Evolutionary conservation across 1,284 basidiomycete species (phyloP).

Genomic region (Apiotrichum laibachii): DNA sequence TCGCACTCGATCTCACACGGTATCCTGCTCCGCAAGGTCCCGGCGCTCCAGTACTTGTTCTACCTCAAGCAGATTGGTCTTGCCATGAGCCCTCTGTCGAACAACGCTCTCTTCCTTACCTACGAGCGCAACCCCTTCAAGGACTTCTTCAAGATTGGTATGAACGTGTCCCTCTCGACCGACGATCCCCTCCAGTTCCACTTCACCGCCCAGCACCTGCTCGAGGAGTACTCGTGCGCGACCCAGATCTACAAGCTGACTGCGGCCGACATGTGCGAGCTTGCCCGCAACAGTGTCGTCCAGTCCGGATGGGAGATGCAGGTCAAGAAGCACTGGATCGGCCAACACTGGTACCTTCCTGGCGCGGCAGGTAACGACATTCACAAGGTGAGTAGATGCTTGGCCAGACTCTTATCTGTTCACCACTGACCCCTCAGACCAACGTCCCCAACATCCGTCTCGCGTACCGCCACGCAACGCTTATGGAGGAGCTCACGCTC

Average conservation of each 20-base stretch:
- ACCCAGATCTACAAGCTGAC: constrained; percentile 94
- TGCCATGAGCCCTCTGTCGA: constrained; percentile 96
- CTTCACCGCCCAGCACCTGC: constrained; percentile 89
- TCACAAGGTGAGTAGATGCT: constrained; percentile 63
- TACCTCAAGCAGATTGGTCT: constrained; percentile 96
- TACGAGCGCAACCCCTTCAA: constrained; percentile 98
- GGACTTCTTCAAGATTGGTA: constrained; percentile 91
- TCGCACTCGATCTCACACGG: constrained; percentile 99
- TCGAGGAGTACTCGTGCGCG: constrained; percentile 98
- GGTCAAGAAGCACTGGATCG: constrained; percentile 95
- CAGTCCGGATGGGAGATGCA: constrained; percentile 99
- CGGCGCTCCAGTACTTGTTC: constrained; percentile 82
- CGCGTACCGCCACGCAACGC: constrained; percentile 81
- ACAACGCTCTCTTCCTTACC: constrained; percentile 92
- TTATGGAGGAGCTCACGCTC: constrained; percentile 71
- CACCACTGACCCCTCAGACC: constrained; percentile 59
- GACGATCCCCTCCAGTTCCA: constrained; percentile 70
- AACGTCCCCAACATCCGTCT: constrained; percentile 92
- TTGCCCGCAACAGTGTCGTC: constrained; percentile 92
- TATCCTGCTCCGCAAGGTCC: constrained; percentile 94
- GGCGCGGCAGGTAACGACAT: constrained; percentile 88
- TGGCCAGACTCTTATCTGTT: not conserved
- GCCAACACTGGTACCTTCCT: constrained; percentile 82
- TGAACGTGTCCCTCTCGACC: constrained; percentile 96
- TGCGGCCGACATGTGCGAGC: constrained; percentile 66